Evolutionary conservation across 1,284 basidiomycete genomes (phyloP).

Genomic region (Sanghuangporus baumii): DNA sequence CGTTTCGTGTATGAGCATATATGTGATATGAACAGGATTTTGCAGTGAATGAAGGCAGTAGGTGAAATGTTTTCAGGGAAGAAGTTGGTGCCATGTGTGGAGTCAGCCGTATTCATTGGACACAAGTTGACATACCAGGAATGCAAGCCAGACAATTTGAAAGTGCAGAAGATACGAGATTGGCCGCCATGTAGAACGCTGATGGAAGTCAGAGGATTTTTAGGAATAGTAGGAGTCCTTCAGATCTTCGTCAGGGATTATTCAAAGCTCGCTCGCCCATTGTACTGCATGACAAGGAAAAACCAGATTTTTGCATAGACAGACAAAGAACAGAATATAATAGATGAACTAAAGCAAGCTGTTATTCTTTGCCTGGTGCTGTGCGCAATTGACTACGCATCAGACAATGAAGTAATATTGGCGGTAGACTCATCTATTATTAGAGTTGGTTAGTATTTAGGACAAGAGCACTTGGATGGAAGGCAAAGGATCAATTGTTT

Average conservation of each 20-base stretch:
- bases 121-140: conserved; percentile 22
- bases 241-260: conserved; percentile 29
- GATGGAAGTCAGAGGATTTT: conserved; percentile 28
- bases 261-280: conserved; percentile 21
- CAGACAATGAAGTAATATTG: conserved; percentile 26
- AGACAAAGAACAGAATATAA: not conserved
- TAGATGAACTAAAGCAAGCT: conserved; percentile 24
- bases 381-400: conserved; percentile 30
- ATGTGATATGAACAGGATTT: conserved; percentile 25
- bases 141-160: not conserved
- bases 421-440: conserved; percentile 32
- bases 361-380: conserved; percentile 23
- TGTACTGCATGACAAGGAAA: conserved; percentile 10
- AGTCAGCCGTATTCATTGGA: conserved; percentile 21
- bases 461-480: not conserved
- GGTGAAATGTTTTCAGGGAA: conserved; percentile 22
- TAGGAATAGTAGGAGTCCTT: conserved; percentile 25
- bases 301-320: not conserved
- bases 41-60: conserved; percentile 22
- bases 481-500: not conserved
- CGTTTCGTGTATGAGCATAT: conserved; percentile 33
- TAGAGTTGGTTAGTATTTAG: conserved; percentile 29
- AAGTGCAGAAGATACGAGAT: not conserved
- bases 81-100: conserved; percentile 19
- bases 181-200: conserved; percentile 1